A percentile compares a stretch with the other conserved stretches of the same genome.
Conservation (phyloP, 1,284 basidiomycete species). For the Puccinia hordei region DNA sequence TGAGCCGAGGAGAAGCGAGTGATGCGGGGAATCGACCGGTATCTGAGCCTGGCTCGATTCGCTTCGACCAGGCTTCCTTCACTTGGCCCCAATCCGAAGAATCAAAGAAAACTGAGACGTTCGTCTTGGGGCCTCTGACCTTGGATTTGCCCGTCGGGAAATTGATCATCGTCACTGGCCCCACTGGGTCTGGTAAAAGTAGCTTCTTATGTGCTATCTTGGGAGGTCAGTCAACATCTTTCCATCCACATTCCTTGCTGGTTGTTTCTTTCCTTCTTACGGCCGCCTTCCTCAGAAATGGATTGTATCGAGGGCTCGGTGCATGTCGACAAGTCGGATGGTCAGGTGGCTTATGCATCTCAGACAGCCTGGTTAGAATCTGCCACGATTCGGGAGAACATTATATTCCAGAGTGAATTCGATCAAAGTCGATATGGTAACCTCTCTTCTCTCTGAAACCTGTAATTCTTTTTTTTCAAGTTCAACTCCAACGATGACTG, state of each 20-base stretch:
- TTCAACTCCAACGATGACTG: background rate
- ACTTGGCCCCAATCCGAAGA: constrained; percentile 62
- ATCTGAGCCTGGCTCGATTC: constrained; percentile 27
- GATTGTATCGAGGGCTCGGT: constrained; percentile 45
- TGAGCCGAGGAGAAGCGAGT: constrained; percentile 18
- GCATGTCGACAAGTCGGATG: constrained; percentile 40
- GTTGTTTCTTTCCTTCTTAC: background rate
- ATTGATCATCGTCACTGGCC: constrained; percentile 45
- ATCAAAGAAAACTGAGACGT: constrained; percentile 11
- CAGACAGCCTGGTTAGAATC: constrained; percentile 50
- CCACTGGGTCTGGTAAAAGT: constrained; percentile 50
- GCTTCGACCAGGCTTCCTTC: constrained; percentile 61
- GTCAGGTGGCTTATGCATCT: constrained; percentile 41
- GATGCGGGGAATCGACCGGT: constrained; percentile 4
- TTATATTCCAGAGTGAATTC: constrained; percentile 40
- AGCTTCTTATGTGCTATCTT: constrained; percentile 48
- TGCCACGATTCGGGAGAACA: constrained; percentile 48
- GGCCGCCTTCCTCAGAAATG: constrained; percentile 27
- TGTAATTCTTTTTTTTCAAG: too few relatives aligned
- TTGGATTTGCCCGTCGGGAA: constrained; percentile 42
- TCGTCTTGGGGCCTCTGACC: constrained; percentile 32
- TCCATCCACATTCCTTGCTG: background rate
- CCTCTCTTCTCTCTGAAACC: background rate
- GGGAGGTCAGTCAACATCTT: constrained; percentile 21
- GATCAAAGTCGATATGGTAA: constrained; percentile 45